phyloP scores from a whole-genome alignment of 1,139 yeast genomes.

The Scheffersomyces segobiensis region DNA sequence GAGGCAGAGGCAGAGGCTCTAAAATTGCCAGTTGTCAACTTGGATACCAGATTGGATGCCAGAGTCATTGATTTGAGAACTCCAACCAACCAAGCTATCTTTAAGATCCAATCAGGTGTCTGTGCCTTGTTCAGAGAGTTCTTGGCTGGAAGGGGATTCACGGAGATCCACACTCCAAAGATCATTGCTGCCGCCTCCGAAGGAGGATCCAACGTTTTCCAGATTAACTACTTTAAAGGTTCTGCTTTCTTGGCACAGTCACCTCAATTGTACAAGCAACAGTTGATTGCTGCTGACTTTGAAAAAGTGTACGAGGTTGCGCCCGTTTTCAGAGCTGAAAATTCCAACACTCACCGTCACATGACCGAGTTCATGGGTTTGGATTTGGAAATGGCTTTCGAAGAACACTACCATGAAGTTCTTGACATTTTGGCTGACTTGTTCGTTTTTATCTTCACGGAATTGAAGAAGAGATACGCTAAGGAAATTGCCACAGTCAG shows the following conservation, averaged over 20 bases:
- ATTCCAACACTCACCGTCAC: slow-evolving; percentile 98
- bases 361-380: slow-evolving; percentile 98
- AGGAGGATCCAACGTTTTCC: slow-evolving; percentile 97
- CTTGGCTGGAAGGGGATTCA: slow-evolving; percentile 64
- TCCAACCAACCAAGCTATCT: slow-evolving; percentile 94
- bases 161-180: slow-evolving; percentile 95
- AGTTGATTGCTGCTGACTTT: slow-evolving; percentile 95
- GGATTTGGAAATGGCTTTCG: slow-evolving; percentile 97
- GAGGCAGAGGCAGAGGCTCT: slow-evolving; percentile 93
- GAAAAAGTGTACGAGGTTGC: slow-evolving; percentile 95
- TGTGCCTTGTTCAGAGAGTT: slow-evolving; percentile 88
- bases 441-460: slow-evolving; percentile 83
- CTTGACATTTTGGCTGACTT: slow-evolving; percentile 80
- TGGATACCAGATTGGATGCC: slow-evolving; percentile 93
- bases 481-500: slow-evolving; percentile 88
- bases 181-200: slow-evolving; percentile 93
- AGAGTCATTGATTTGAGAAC: slow-evolving; percentile 97
- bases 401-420: slow-evolving; percentile 96
- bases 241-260: slow-evolving; percentile 95
- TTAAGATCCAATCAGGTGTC: slow-evolving; percentile 90
- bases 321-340: slow-evolving; percentile 98
- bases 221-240: slow-evolving; percentile 87
- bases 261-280: slow-evolving; percentile 97
- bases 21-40: slow-evolving; percentile 89
- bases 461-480: slow-evolving; percentile 75